Percentiles rank a stretch among this genome's conserved stretches.
Evolutionary conservation across 345 rosid species (phyloP).

Genomic region (Populus tremula): DNA sequence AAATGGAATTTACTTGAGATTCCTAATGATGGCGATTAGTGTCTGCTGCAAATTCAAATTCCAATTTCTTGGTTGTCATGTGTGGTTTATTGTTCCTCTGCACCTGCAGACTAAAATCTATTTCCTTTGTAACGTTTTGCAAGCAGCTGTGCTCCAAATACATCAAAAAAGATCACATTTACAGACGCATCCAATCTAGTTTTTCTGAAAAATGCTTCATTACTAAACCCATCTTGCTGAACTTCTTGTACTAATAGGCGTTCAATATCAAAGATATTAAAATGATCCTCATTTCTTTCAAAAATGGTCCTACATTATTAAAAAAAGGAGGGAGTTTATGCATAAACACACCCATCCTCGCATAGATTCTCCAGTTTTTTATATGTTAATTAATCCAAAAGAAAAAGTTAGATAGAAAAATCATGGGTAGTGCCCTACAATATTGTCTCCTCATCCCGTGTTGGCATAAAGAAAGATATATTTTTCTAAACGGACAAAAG

Average conservation of each 20-base stretch:
- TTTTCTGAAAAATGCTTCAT: not conserved
- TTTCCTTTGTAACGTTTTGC: too few species aligned
- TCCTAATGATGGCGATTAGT: too few species aligned
- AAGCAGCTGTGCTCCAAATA: not conserved
- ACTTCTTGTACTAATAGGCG: not conserved
- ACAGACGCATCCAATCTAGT: not conserved
- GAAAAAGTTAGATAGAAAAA: slow-evolving; percentile 17
- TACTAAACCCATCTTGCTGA: not conserved
- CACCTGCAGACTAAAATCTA: too few species aligned
- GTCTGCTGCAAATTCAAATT: too few species aligned
- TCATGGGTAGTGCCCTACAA: not conserved
- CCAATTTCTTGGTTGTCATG: too few species aligned
- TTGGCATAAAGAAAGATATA: not conserved
- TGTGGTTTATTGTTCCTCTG: too few species aligned
- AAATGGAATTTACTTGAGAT: too few species aligned
- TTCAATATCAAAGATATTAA: not conserved
- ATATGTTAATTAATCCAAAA: slow-evolving; percentile 28
- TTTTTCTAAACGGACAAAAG: not conserved
- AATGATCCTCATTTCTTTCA: not conserved
- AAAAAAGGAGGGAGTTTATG: not conserved
- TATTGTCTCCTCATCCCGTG: not conserved
- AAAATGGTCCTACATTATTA: not conserved
- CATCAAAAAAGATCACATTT: not conserved
- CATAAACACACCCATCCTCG: slow-evolving; percentile 14
- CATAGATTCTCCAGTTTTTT: slow-evolving; percentile 27